Percentiles rank a stretch among this genome's conserved stretches.
Evolutionary conservation across 371 early-diverging fungal species (phyloP).

Genomic region (Fennellomyces sp.): DNA sequence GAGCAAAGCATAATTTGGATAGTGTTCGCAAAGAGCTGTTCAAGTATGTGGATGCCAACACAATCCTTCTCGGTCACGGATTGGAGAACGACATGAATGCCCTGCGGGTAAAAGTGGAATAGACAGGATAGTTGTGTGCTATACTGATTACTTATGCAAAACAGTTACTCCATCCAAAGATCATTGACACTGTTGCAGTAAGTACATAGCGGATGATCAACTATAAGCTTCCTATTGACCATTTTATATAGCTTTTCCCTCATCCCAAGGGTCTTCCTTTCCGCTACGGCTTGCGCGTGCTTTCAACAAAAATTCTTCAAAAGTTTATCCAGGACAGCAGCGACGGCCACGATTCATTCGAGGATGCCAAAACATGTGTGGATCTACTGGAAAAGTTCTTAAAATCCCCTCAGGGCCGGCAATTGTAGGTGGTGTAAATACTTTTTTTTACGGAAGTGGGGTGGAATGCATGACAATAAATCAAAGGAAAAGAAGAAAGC

Average conservation of each 20-base stretch:
- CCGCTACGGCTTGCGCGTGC: slow-evolving; percentile 36
- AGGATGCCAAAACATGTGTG: slow-evolving; percentile 60
- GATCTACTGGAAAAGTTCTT: slow-evolving; percentile 35
- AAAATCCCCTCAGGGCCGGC: not conserved
- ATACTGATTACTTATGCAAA: not conserved
- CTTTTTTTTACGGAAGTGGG: too few species aligned
- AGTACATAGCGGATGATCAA: too few species aligned
- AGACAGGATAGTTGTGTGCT: not conserved
- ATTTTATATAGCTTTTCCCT: slow-evolving; percentile 36
- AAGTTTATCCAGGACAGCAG: slow-evolving; percentile 57
- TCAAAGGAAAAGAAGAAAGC: too few species aligned
- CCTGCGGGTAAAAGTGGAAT: slow-evolving; percentile 24
- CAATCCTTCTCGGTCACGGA: slow-evolving; percentile 52
- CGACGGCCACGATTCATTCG: slow-evolving; percentile 61
- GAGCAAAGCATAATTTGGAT: slow-evolving; percentile 43
- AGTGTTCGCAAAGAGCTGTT: slow-evolving; percentile 44
- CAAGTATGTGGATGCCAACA: slow-evolving; percentile 40
- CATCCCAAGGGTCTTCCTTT: slow-evolving; percentile 50
- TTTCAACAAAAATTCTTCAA: slow-evolving; percentile 32
- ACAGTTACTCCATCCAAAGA: slow-evolving; percentile 37
- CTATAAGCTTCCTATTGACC: not conserved
- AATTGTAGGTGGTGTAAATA: not conserved
- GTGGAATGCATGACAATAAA: too few species aligned
- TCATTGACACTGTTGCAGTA: slow-evolving; percentile 51
- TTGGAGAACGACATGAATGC: slow-evolving; percentile 56